phyloP scores from a whole-genome alignment of 371 early-diverging fungal species.

The Rhizomucor miehei region DNA sequence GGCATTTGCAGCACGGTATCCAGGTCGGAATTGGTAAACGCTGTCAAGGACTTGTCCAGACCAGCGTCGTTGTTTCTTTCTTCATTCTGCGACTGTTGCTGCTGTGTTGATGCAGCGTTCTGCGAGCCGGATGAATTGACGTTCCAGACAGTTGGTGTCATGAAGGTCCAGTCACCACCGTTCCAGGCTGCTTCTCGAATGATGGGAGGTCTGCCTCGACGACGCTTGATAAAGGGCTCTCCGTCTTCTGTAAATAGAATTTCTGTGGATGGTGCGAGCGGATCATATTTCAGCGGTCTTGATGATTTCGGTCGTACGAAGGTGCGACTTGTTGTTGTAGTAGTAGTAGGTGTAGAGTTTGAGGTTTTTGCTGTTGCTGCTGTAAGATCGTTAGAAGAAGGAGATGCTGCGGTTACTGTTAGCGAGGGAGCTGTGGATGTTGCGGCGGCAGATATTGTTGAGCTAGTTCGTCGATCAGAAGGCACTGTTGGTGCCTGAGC shows the following conservation, averaged over 20 bases:
- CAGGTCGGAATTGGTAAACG: conserved; percentile 39
- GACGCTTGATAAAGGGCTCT: conserved; percentile 39
- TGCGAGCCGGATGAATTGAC: conserved; percentile 16
- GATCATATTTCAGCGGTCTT: not conserved
- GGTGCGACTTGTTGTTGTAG: not conserved
- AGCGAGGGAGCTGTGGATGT: not conserved
- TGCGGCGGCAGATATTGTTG: too few relatives aligned
- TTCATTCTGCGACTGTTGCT: not conserved
- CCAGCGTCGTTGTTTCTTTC: not conserved
- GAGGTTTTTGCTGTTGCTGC: too few relatives aligned
- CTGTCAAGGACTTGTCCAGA: conserved; percentile 33
- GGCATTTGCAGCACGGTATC: conserved; percentile 38
- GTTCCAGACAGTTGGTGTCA: conserved; percentile 49
- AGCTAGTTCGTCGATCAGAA: not conserved
- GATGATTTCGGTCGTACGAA: not conserved
- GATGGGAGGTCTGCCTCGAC: conserved; percentile 39
- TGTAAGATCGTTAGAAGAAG: conserved; percentile 2
- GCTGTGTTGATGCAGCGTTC: conserved; percentile 3
- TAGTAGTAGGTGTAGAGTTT: not conserved
- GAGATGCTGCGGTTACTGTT: conserved; percentile 1
- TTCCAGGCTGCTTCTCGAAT: conserved; percentile 22
- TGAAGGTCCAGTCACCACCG: conserved; percentile 40
- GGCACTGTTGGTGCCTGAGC: not conserved
- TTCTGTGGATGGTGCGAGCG: conserved; percentile 18
- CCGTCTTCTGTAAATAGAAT: conserved; percentile 30